Base-by-base conservation (phyloP, 768 basidiomycete genomes). In the Plicaturopsis crispa region DNA sequence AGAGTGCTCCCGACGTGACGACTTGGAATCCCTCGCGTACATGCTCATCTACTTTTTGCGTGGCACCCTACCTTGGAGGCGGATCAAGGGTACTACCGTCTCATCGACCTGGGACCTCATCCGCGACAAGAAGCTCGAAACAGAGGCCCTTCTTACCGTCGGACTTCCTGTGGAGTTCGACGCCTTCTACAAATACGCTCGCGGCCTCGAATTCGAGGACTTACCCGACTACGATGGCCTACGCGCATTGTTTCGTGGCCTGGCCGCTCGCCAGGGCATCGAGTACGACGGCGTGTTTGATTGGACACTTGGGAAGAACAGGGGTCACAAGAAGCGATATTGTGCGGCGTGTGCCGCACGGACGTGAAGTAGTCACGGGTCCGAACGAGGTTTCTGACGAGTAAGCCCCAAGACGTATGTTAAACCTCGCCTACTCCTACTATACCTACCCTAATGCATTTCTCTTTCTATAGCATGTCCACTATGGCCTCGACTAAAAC, bases 141-240 rank as follows among this genome's bases (percentile, higher is more conserved):
- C 73, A 23, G 75, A 82, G 47, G 57, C 72, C n/a, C 62, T 78
- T 3, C 70, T 90, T 38, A 86, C 84, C 6, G 73, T 78, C 38
- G 79, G 82, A 4, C 75, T 90, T 39, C 86, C 85, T 11, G 70
- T 78, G 34, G 87, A 91, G 59, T 87, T 90, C 42, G 83, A 82
- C 45, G 74, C 87, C 38, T 71, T 90, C 48, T 84, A 82, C 58
- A 60, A 59, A 32, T 92, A 92, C 61, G 78, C 83, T 16, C 75
- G 89, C 32, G 78, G 78, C 2, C 75, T 93, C 24, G 82, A 82
- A 46, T 92, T 91, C 48, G 86, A 86, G 51, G 89, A 92, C 63
- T 68, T 87, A 28, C 90, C 89, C 7, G 90, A 93, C 59, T 93
- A 92, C 50, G 81, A 79, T 31, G 88, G 88, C 19, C 65, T 91